Evolutionary conservation across 371 early-diverging fungal genomes (phyloP).

Genomic region (Rhizomucor miehei): DNA sequence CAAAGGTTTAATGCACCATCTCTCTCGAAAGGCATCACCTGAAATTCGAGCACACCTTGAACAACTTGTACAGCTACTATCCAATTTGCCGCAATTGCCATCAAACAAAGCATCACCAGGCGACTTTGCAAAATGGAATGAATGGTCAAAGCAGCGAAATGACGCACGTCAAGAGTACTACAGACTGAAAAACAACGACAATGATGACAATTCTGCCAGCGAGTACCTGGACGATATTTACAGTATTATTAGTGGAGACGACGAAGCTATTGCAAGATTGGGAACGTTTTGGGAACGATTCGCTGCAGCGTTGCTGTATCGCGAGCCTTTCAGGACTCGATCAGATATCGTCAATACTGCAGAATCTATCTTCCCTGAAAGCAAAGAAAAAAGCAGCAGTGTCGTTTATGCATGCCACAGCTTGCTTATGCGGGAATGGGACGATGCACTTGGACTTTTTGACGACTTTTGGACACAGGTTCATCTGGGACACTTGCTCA

Average conservation of each 20-base stretch:
- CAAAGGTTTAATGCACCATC: conserved; percentile 1
- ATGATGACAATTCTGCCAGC: neutral
- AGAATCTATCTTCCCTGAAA: neutral
- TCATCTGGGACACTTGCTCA: conserved; percentile 20
- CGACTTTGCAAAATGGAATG: conserved; percentile 3
- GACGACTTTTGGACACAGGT: conserved; percentile 15
- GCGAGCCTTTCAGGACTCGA: conserved; percentile 13
- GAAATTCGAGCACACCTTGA: neutral
- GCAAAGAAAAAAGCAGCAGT: neutral
- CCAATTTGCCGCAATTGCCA: neutral
- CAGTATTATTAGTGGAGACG: conserved; percentile 14
- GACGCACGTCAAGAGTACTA: conserved; percentile 1
- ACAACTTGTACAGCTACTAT: neutral
- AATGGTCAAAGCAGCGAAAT: conserved; percentile 1
- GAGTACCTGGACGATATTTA: conserved; percentile 2
- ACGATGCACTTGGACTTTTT: conserved; percentile 8
- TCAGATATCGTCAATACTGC: conserved; percentile 1
- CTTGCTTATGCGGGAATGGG: conserved; percentile 11
- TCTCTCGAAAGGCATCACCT: neutral
- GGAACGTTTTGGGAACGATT: conserved; percentile 14
- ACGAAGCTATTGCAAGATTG: conserved; percentile 4
- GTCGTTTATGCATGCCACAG: conserved; percentile 10
- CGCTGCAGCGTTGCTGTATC: conserved; percentile 8
- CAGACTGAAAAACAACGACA: conserved; percentile 3
- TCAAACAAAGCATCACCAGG: neutral